A percentile compares a stretch with the other conserved stretches of the same genome.
Evolutionary conservation across 2,329 filamentous ascomycete species (phyloP).

Genomic region (Fusarium tjaetaba): DNA sequence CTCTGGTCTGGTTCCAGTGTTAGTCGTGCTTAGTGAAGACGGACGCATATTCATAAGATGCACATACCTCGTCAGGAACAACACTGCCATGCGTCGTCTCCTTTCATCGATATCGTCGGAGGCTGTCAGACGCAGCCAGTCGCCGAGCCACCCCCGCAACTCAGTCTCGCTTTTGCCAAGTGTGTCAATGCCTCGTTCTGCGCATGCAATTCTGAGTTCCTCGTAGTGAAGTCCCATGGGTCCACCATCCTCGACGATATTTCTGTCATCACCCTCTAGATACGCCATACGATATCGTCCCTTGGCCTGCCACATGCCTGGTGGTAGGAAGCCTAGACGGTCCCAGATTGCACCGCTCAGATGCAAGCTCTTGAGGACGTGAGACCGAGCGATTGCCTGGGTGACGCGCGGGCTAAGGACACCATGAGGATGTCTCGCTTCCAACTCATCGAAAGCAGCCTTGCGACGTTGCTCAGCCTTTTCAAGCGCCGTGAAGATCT

Average conservation of each 20-base stretch:
- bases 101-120: slow-evolving; percentile 50
- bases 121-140: slow-evolving; percentile 60
- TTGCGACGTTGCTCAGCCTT: slow-evolving; percentile 63
- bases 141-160: slow-evolving; percentile 57
- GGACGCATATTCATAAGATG: neutral
- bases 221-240: slow-evolving; percentile 62
- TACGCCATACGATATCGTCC: slow-evolving; percentile 68
- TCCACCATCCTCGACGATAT: slow-evolving; percentile 73
- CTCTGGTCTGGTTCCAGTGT: slow-evolving; percentile 46
- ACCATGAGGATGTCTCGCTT: slow-evolving; percentile 48
- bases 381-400: slow-evolving; percentile 45
- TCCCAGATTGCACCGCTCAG: slow-evolving; percentile 62
- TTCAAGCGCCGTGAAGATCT: slow-evolving; percentile 68
- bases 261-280: slow-evolving; percentile 74
- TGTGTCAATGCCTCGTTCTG: slow-evolving; percentile 73
- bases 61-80: slow-evolving; percentile 55
- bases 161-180: slow-evolving; percentile 66
- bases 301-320: slow-evolving; percentile 62
- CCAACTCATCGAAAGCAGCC: slow-evolving; percentile 58
- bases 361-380: slow-evolving; percentile 56
- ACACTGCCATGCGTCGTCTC: slow-evolving; percentile 51
- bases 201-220: slow-evolving; percentile 76
- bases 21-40: slow-evolving; percentile 4
- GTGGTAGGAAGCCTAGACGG: slow-evolving; percentile 58
- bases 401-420: slow-evolving; percentile 48